phyloP scores from a whole-genome alignment of 2,329 filamentous ascomycete genomes.

The Sclerotinia spermophila region DNA sequence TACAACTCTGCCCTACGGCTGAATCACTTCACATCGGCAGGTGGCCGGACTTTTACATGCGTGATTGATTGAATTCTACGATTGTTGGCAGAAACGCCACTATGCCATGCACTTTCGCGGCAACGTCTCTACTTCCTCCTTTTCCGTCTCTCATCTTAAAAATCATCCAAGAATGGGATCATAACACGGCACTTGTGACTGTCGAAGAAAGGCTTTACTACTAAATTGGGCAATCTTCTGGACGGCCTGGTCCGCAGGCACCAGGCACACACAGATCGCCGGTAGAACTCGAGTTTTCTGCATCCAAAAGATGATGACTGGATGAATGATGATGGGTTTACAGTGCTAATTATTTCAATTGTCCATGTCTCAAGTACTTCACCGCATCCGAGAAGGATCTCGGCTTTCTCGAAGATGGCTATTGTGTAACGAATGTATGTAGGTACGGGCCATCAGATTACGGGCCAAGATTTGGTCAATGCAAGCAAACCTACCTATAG shows the following conservation, averaged over 20 bases:
- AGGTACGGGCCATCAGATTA: not conserved
- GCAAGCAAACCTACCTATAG: conserved; percentile 7
- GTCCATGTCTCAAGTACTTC: not conserved
- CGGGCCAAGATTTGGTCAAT: conserved; percentile 6
- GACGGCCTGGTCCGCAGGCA: not conserved
- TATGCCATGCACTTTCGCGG: conserved; percentile 20
- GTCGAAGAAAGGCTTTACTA: not conserved
- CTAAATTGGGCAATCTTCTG: not conserved
- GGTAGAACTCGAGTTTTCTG: not conserved
- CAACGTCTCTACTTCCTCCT: conserved; percentile 11
- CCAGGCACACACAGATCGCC: not conserved
- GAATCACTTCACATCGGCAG: conserved; percentile 18
- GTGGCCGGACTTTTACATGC: conserved; percentile 20
- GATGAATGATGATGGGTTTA: not conserved
- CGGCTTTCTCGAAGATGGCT: conserved; percentile 1
- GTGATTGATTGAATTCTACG: conserved; percentile 20
- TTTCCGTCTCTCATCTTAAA: not conserved
- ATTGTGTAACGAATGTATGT: conserved; percentile 4
- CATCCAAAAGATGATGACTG: not conserved
- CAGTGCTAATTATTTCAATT: not conserved
- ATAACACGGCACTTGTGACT: not conserved
- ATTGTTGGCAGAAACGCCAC: conserved; percentile 17
- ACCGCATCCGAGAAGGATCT: not conserved
- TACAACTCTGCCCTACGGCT: conserved; percentile 21
- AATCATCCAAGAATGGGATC: not conserved